A percentile compares a stretch with the other conserved stretches of the same genome.
phyloP scores from a whole-genome alignment of 2,329 filamentous ascomycete species.

The Whalleya microplaca region DNA sequence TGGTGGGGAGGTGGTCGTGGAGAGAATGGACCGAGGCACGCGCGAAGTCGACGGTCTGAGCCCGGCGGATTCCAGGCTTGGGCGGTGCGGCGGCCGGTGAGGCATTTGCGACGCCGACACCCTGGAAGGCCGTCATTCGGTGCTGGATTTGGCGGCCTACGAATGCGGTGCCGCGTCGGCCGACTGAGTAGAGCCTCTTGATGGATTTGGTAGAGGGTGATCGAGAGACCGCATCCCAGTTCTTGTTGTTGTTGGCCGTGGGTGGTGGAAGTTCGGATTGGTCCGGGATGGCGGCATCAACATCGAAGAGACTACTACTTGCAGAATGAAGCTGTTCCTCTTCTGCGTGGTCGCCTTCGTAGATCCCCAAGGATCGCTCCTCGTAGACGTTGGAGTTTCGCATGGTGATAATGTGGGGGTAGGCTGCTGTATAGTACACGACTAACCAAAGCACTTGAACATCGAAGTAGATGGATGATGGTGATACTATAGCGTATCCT shows the following conservation, averaged over 20 bases:
- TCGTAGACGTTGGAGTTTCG: conserved; percentile 75
- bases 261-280: conserved; percentile 18
- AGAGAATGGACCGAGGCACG: conserved; percentile 25
- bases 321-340: conserved; percentile 31
- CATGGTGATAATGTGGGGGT: conserved; percentile 65
- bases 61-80: conserved; percentile 26
- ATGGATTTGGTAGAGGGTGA: conserved; percentile 23
- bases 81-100: neutral
- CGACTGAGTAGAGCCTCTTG: conserved; percentile 24
- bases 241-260: conserved; percentile 13
- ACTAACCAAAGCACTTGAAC: conserved; percentile 64
- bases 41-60: conserved; percentile 24
- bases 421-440: conserved; percentile 70
- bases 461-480: conserved; percentile 55
- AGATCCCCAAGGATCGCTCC: conserved; percentile 67
- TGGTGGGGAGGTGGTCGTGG: conserved; percentile 13
- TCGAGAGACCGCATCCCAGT: conserved; percentile 24
- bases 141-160: conserved; percentile 43
- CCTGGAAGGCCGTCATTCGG: conserved; percentile 46
- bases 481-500: conserved; percentile 57
- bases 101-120: conserved; percentile 44
- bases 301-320: conserved; percentile 36
- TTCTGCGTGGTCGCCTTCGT: conserved; percentile 40
- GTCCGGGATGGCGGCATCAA: conserved; percentile 36
- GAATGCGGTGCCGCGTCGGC: conserved; percentile 29